Conservation (phyloP, 139 green algal species). For the Auxenochlorella protothecoides region DNA sequence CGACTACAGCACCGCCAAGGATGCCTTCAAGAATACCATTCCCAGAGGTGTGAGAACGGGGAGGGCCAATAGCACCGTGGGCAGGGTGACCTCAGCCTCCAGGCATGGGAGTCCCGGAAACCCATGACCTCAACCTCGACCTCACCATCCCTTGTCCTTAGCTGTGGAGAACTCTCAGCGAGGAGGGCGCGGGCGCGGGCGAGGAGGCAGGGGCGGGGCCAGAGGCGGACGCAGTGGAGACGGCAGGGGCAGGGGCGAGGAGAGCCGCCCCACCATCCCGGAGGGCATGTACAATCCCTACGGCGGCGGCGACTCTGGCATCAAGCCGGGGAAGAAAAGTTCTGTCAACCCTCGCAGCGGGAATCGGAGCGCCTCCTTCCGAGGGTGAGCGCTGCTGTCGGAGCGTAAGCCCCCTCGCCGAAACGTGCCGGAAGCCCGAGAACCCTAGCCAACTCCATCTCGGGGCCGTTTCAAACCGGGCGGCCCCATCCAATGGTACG, state of each 20-base stretch:
- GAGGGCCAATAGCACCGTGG: not conserved
- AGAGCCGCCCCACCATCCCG: not conserved
- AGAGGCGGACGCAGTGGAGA: not conserved
- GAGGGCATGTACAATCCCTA: slow-evolving; percentile 27
- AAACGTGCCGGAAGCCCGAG: too few relatives aligned
- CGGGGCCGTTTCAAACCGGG: too few relatives aligned
- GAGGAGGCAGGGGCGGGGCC: not conserved
- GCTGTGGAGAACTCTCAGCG: too few relatives aligned
- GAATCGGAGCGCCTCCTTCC: slow-evolving; percentile 14
- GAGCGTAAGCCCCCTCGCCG: too few relatives aligned
- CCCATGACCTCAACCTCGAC: too few relatives aligned
- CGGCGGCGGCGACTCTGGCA: not conserved
- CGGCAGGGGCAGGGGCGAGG: not conserved
- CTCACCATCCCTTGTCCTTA: not conserved
- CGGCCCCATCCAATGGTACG: too few relatives aligned
- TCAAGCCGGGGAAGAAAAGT: slow-evolving; percentile 32
- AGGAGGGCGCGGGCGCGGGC: not conserved
- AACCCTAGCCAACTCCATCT: too few relatives aligned
- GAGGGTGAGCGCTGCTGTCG: too few relatives aligned
- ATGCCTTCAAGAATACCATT: not conserved
- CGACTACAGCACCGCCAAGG: too few relatives aligned
- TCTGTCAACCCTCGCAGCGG: slow-evolving; percentile 22
- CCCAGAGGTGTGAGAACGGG: not conserved
- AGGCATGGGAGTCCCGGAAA: not conserved
- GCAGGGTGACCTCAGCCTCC: slow-evolving; percentile 3